These are phyloP conservation scores for Naganishia cerealis DNA, from an alignment of 1,284 basidiomycete genomes.

Conservation along the genomic window DNA sequence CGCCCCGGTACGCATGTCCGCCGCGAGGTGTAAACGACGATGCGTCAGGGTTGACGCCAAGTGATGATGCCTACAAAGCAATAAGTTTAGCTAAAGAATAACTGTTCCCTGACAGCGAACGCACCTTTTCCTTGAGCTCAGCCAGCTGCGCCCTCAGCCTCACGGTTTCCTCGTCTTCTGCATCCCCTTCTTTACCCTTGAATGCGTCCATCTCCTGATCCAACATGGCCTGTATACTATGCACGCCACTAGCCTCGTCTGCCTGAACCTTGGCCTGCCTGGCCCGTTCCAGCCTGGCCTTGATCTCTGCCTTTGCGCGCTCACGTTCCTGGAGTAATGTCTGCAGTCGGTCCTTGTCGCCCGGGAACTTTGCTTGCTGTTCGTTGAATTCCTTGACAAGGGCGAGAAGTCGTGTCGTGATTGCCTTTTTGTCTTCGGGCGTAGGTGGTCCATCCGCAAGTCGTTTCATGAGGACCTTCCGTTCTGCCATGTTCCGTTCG, in stretches of 20 bases:
- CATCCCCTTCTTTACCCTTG: slow-evolving; percentile 43
- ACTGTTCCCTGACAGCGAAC: slow-evolving; percentile 9
- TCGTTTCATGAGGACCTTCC: slow-evolving; percentile 78
- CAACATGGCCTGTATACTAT: slow-evolving; percentile 36
- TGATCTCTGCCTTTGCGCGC: slow-evolving; percentile 41
- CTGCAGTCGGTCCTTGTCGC: slow-evolving; percentile 45
- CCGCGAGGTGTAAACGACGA: slow-evolving; percentile 14
- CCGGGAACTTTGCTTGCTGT: slow-evolving; percentile 46
- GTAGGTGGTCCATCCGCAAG: slow-evolving; percentile 59
- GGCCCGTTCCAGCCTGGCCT: slow-evolving; percentile 40
- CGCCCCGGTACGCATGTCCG: slow-evolving; percentile 47
- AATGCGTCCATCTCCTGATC: slow-evolving; percentile 67
- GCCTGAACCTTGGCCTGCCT: slow-evolving; percentile 1
- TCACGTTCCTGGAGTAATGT: slow-evolving; percentile 44
- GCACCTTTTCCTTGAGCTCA: slow-evolving; percentile 74
- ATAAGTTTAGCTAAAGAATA: slow-evolving; percentile 4
- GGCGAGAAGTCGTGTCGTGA: slow-evolving; percentile 74
- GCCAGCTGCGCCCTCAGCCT: slow-evolving; percentile 73
- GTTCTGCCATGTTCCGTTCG: slow-evolving; percentile 82
- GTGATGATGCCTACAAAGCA: slow-evolving; percentile 65
- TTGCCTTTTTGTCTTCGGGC: slow-evolving; percentile 71
- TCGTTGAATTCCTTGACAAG: slow-evolving; percentile 76
- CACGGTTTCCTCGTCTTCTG: slow-evolving; percentile 63
- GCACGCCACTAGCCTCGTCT: slow-evolving; percentile 26
- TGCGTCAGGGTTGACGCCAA: slow-evolving; percentile 64